Percentiles rank a stretch among this genome's conserved stretches.
Evolutionary conservation across 2,329 filamentous ascomycete genomes (phyloP).

Genomic region (Zymoseptoria brevis): DNA sequence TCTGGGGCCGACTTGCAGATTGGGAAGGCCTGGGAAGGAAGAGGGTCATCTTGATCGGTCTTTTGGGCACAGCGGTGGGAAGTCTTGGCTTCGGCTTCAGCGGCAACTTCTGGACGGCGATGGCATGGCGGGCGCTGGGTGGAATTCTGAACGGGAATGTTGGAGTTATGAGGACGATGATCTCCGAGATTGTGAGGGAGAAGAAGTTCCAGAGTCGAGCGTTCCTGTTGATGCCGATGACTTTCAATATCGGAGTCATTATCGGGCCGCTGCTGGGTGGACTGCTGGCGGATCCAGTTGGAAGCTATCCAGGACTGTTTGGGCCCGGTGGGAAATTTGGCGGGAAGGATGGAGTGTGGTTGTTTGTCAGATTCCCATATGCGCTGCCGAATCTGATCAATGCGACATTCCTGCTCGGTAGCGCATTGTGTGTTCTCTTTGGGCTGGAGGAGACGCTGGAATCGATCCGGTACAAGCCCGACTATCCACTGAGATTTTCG

Average conservation of each 20-base stretch:
- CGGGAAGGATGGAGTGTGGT: constrained; percentile 46
- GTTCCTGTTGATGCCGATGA: constrained; percentile 57
- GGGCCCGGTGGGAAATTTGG: constrained; percentile 51
- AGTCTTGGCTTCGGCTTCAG: constrained; percentile 64
- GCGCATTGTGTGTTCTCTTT: constrained; percentile 50
- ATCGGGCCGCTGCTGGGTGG: constrained; percentile 52
- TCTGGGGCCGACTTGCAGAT: constrained; percentile 68
- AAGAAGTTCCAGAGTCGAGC: constrained; percentile 52
- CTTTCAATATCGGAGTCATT: constrained; percentile 54
- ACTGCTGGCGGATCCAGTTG: constrained; percentile 57
- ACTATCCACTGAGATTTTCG: constrained; percentile 35
- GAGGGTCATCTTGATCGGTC: constrained; percentile 66
- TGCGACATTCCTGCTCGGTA: constrained; percentile 50
- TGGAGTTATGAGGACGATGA: constrained; percentile 67
- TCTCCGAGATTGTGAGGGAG: constrained; percentile 62
- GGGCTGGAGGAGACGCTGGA: constrained; percentile 56
- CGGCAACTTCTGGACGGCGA: constrained; percentile 52
- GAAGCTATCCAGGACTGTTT: constrained; percentile 55
- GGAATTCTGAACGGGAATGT: constrained; percentile 66
- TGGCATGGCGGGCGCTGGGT: constrained; percentile 58
- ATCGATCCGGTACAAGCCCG: constrained; percentile 32
- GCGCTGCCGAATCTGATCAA: constrained; percentile 62
- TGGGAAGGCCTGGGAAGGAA: constrained; percentile 61
- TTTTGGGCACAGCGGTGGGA: constrained; percentile 60
- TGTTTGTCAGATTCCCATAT: constrained; percentile 63